Base-by-base conservation (phyloP, 2,329 filamentous ascomycete genomes). In the Penicillium italicum region DNA sequence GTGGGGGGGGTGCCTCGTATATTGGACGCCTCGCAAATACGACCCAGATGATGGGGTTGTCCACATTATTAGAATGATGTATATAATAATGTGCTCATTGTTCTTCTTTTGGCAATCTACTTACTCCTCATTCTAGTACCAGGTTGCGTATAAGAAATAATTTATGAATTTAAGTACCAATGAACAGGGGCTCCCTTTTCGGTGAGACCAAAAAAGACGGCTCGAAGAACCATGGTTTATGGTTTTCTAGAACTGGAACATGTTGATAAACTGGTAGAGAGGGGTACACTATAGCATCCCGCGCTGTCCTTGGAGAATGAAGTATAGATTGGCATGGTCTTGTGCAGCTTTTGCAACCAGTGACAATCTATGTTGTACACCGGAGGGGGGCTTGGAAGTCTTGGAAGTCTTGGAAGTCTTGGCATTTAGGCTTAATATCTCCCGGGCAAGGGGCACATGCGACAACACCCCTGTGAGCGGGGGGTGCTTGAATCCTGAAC, bases 341-440 rank as follows among this genome's bases (percentile, higher is more conserved):
- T 47, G 44, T 46, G 34, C 42, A n/a, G 26, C 26, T 33, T 45
- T 34, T 38, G 9, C 30, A 41, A 24, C 50, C 53, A 62, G 53
- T 56, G 42, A 59, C 26, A 53, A 50, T 57, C 57, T 56, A 24
- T 24, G 24, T 24, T 24, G 24, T 24, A 52, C 53, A 58, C 56
- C 48, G 44, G 41, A 24, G 45, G 45, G 33, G 34, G 34, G n/a
- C 54, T 61, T 63, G 51, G 56, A 46, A 43, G 16, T 50, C 63
- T 64, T 65, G 60, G 63, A 36, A 36, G 3, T 18, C 56, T 62
- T 63, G 53, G 56, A 48, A 41, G 7, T 49, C 62, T 64, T 65
- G 60, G 63, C 62, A 56, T 50, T 40, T 50, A 63, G 60, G 63
- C 63, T 65, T 65, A 62, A 57, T 60, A 65, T 64, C 37, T 56